Conservation (phyloP, 345 rosid genomes). For the Garcia nutans region DNA sequence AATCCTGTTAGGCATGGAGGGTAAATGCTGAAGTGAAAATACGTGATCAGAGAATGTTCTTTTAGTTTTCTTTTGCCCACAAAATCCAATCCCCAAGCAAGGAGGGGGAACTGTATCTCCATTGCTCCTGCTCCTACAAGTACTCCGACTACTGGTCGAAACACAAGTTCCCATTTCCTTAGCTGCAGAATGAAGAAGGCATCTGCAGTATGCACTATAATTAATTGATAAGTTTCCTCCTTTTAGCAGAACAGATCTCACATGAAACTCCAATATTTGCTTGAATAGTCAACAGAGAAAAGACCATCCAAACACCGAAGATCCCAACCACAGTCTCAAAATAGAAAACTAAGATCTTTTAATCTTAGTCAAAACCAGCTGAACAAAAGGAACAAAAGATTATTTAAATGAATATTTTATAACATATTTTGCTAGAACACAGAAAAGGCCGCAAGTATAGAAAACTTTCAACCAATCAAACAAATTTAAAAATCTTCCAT, state of each 20-base stretch:
- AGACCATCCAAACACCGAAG: slow-evolving; percentile 32
- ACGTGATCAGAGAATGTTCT: slow-evolving; percentile 67
- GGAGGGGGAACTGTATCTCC: slow-evolving; percentile 57
- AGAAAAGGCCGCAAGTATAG: slow-evolving; percentile 38
- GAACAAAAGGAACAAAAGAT: slow-evolving; percentile 41
- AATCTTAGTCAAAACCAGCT: slow-evolving; percentile 61
- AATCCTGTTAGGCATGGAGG: slow-evolving; percentile 72
- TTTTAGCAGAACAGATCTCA: slow-evolving; percentile 44
- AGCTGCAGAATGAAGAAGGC: slow-evolving; percentile 36
- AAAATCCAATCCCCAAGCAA: slow-evolving; percentile 58
- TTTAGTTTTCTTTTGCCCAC: slow-evolving; percentile 68
- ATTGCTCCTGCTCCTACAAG: slow-evolving; percentile 75
- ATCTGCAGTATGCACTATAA: slow-evolving; percentile 14
- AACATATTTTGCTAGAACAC: slow-evolving; percentile 28
- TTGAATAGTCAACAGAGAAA: slow-evolving; percentile 34
- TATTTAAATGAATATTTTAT: slow-evolving; percentile 48
- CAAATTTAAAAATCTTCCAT: slow-evolving; percentile 49
- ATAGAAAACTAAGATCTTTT: slow-evolving; percentile 30
- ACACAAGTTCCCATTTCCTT: slow-evolving; percentile 90
- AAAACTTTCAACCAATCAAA: slow-evolving; percentile 34
- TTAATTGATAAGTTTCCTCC: slow-evolving; percentile 27
- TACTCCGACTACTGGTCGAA: slow-evolving; percentile 78
- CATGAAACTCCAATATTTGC: slow-evolving; percentile 27
- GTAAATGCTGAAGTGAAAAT: slow-evolving; percentile 57
- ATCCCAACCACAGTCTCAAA: slow-evolving; percentile 40